Evolutionary conservation across 164 flowering plant genomes (phyloP).

Genomic region (Annona squamosa): DNA sequence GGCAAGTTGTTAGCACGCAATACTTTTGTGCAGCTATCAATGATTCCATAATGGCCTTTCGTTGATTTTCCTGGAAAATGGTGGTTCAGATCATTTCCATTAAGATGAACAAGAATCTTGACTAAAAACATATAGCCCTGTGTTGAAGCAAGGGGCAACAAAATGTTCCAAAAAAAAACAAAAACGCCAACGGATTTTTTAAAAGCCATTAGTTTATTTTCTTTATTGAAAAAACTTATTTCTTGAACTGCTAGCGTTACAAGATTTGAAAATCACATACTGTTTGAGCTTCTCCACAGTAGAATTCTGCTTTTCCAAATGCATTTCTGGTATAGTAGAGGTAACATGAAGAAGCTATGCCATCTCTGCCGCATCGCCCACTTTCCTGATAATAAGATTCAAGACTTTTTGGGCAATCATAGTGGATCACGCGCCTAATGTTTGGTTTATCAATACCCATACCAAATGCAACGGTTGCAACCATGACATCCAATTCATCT

Average conservation of each 20-base stretch:
- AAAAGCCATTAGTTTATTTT: neutral
- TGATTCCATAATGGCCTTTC: conserved; percentile 46
- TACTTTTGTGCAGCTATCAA: conserved; percentile 43
- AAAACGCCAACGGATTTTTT: neutral
- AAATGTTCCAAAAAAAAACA: neutral
- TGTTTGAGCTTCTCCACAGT: conserved; percentile 32
- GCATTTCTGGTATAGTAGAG: conserved; percentile 51
- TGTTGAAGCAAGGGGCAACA: neutral
- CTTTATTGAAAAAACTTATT: neutral
- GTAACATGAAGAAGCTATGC: conserved; percentile 49
- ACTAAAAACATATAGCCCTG: neutral
- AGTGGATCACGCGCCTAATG: conserved; percentile 54
- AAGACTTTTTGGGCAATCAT: conserved; percentile 64
- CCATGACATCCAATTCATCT: conserved; percentile 55
- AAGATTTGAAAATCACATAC: conserved; percentile 24
- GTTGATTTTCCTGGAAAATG: conserved; percentile 35
- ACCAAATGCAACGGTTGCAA: conserved; percentile 67
- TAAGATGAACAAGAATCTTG: neutral
- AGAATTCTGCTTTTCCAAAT: conserved; percentile 53
- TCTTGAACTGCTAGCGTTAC: neutral
- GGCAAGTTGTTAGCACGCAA: conserved; percentile 42
- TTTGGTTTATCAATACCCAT: conserved; percentile 71
- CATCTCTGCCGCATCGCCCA: conserved; percentile 69
- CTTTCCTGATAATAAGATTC: conserved; percentile 65
- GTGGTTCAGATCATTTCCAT: neutral